Evolutionary conservation across 208 protist species (phyloP), one percentile per base, ranked within the genome.

Genomic region (Leishmania amazonensis): DNA sequence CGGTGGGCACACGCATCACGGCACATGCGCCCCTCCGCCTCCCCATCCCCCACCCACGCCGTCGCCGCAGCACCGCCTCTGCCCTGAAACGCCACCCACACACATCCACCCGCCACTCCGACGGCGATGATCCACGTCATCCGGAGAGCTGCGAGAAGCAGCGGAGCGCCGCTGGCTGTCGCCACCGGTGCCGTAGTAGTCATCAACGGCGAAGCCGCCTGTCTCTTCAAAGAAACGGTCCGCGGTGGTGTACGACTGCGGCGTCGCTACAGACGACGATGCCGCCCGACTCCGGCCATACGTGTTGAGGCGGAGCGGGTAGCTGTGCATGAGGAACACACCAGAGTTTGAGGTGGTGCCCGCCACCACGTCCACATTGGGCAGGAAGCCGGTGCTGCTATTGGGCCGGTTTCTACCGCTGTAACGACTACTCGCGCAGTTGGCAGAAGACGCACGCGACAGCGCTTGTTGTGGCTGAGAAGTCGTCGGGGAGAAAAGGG

Each of bases 291-390:
- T 51, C 19, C 21, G 51, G 35, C 3, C 53, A 49, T 64, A 31
- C 54, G 54, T 65, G 35, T 49, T 68, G 45, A 84, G 72, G 15
- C 45, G 81, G 28, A 84, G 64, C 11, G 45, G 81, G 68, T 40
- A 77, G 68, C 72, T 35, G 68, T 84, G 74, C 57, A 65, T 31
- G 13, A 64, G 54, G 21, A 53, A 53, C 53, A 64, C 74, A 15
- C 74, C 38, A 47, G 74, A 71, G 68, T 71, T 84, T 35, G 76
- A 49, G 40, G 75, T 53, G 68, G 67, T 80, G 42, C 73, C 81
- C n/a, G 19, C 40, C 24, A 73, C 57, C 2, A 84, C 75, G 21
- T 80, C 81, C 75, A 74, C 45, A 35, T 77, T 54, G 5, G 60
- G 65, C 47, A 71, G 54, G 73, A 51, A 40, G 31, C 21, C n/a